Percentiles rank a stretch among this genome's conserved stretches.
Evolutionary conservation across 2,329 filamentous ascomycete genomes (phyloP).

Genomic region (Exophiala sp.): DNA sequence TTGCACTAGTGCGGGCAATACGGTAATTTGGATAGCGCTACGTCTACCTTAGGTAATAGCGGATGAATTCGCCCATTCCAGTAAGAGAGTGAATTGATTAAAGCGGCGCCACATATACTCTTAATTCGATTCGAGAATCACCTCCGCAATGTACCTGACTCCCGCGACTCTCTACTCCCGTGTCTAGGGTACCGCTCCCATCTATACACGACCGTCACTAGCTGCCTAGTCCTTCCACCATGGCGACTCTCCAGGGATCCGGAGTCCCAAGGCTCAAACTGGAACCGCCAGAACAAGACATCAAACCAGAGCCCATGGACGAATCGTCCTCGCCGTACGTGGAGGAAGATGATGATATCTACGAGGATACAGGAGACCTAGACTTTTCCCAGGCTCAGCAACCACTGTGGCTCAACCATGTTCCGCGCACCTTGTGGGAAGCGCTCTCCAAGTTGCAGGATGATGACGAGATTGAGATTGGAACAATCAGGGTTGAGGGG

Average conservation of each 20-base stretch:
- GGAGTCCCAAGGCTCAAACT: slow-evolving; percentile 24
- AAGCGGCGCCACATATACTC: no score
- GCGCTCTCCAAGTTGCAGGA: slow-evolving; percentile 70
- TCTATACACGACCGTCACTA: no score
- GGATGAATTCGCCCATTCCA: no score
- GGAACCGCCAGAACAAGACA: slow-evolving; percentile 19
- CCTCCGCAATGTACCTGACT: no score
- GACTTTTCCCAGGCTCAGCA: slow-evolving; percentile 50
- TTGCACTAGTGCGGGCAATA: no score
- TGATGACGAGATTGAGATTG: slow-evolving; percentile 74
- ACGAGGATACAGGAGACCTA: slow-evolving; percentile 61
- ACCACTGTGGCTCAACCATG: slow-evolving; percentile 63
- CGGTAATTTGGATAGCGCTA: no score
- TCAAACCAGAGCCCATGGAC: slow-evolving; percentile 26
- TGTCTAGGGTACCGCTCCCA: no score
- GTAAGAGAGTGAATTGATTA: no score
- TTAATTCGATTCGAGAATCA: no score
- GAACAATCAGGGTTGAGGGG: slow-evolving; percentile 61
- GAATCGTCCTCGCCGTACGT: slow-evolving; percentile 26
- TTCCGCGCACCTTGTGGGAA: slow-evolving; percentile 76
- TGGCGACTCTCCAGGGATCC: slow-evolving; percentile 23
- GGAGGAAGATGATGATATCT: slow-evolving; percentile 60
- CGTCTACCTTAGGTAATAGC: no score
- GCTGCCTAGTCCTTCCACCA: slow-evolving; percentile 11
- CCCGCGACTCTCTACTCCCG: no score